Conservation (phyloP, 179 eudicot genomes). For the Actinidia polygama region DNA sequence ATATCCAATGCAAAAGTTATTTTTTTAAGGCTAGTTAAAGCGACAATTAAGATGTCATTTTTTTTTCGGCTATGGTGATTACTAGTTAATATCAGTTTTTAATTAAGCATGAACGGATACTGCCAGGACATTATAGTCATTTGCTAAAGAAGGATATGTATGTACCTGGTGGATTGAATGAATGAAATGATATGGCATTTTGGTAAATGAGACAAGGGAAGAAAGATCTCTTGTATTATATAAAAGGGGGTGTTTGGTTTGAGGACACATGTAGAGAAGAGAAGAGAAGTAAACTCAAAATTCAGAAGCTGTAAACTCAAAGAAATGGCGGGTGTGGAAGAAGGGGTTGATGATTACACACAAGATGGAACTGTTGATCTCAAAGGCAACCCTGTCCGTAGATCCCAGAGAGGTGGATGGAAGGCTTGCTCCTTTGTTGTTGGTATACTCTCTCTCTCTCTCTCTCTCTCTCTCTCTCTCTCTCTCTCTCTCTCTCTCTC, state of each 20-base stretch:
- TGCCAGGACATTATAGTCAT: background rate
- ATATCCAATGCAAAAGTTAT: too few relatives aligned
- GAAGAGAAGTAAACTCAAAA: background rate
- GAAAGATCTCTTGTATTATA: background rate
- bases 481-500: background rate
- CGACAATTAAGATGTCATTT: too few relatives aligned
- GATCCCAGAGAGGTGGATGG: slow-evolving; percentile 14
- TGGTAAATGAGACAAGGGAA: background rate
- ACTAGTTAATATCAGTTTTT: too few relatives aligned
- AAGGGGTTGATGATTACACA: background rate
- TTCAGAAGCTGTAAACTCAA: background rate
- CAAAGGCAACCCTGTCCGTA: slow-evolving; percentile 11
- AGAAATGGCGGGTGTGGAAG: background rate
- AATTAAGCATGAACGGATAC: too few relatives aligned
- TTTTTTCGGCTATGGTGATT: too few relatives aligned
- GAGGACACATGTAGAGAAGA: background rate
- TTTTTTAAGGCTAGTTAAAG: too few relatives aligned
- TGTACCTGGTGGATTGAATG: too few relatives aligned
- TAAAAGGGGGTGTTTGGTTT: background rate
- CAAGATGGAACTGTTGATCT: slow-evolving; percentile 18
- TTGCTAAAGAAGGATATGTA: background rate
- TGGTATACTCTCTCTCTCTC: background rate
- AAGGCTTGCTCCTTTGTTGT: slow-evolving; percentile 17
- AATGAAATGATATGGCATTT: background rate
- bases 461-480: background rate